Percentiles rank a stretch among this genome's conserved stretches.
Conservation (phyloP, 352 stramenopile species). For the Globisporangium radiosum region DNA sequence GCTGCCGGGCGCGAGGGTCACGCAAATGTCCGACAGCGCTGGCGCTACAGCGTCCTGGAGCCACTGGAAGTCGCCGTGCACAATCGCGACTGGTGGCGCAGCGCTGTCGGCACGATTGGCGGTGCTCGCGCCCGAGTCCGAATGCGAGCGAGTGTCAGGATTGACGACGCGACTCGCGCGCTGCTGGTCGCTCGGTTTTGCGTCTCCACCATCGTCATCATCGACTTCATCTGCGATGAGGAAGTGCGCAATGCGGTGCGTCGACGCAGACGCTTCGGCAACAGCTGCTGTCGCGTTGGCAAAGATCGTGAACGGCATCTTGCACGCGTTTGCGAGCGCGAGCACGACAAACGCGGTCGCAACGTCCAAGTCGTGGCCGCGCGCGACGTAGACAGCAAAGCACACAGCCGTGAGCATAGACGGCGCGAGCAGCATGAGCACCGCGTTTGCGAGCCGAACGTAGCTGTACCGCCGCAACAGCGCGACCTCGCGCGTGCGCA, state of each 20-base stretch:
- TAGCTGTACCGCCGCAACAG: conserved; percentile 41
- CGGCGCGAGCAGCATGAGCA: conserved; percentile 69
- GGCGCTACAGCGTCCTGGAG: conserved; percentile 11
- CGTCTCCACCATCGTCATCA: too few species aligned
- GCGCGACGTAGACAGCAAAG: conserved; percentile 67
- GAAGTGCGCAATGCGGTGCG: conserved; percentile 30
- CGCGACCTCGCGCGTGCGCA: conserved; percentile 40
- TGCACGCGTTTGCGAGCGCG: conserved; percentile 70
- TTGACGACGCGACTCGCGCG: too few species aligned
- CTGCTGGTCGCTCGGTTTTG: too few species aligned
- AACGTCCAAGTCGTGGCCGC: conserved; percentile 86
- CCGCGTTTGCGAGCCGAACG: conserved; percentile 29
- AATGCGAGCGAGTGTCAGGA: too few species aligned
- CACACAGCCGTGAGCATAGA: conserved; percentile 89
- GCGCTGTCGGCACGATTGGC: background rate
- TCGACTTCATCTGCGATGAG: conserved; percentile 32
- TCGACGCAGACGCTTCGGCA: conserved; percentile 37
- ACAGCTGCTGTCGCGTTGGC: conserved; percentile 42
- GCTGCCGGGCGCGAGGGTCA: conserved; percentile 45
- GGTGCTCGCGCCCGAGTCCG: too few species aligned
- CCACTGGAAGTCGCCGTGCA: conserved; percentile 30
- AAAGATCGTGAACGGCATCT: conserved; percentile 49
- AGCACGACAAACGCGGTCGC: conserved; percentile 90
- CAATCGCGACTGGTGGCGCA: conserved; percentile 11
- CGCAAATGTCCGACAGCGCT: conserved; percentile 40